phyloP scores from a whole-genome alignment of 805 yeast genomes.

The Teunomyces aglyptinius region DNA sequence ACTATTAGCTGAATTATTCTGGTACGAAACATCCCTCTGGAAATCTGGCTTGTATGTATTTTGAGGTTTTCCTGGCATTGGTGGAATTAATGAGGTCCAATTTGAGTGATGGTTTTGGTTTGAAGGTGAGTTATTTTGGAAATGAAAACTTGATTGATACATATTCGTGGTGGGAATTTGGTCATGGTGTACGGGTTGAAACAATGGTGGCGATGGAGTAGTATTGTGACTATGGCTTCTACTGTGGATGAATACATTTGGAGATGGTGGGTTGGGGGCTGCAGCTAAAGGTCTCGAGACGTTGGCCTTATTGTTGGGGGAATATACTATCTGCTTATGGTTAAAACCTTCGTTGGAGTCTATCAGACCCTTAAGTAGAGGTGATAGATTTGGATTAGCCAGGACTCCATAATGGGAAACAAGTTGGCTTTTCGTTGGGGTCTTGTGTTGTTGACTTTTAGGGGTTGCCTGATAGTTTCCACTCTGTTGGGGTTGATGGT shows the following conservation, averaged over 20 bases:
- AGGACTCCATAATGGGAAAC: neutral
- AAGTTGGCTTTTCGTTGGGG: slow-evolving; percentile 2
- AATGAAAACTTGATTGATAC: slow-evolving; percentile 2
- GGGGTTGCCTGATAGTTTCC: neutral
- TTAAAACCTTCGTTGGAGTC: neutral
- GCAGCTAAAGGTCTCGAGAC: neutral
- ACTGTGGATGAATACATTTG: slow-evolving; percentile 7
- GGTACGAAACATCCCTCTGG: neutral
- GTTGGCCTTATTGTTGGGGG: neutral
- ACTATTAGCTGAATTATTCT: neutral
- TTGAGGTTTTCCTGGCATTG: slow-evolving; percentile 24
- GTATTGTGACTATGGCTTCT: slow-evolving; percentile 13
- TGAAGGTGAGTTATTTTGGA: neutral
- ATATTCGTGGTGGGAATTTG: slow-evolving; percentile 4
- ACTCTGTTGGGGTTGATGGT: neutral
- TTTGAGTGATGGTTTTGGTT: slow-evolving; percentile 7
- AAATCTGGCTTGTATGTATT: slow-evolving; percentile 12
- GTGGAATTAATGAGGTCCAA: slow-evolving; percentile 30
- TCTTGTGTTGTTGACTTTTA: slow-evolving; percentile 2
- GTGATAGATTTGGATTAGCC: neutral
- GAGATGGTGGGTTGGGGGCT: slow-evolving; percentile 1
- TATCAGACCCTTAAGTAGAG: neutral
- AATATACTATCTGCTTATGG: neutral
- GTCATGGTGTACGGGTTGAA: slow-evolving; percentile 14
- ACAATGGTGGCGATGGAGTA: slow-evolving; percentile 11